Conservation (phyloP, 139 green algal species). For the Nannochloris sp. region DNA sequence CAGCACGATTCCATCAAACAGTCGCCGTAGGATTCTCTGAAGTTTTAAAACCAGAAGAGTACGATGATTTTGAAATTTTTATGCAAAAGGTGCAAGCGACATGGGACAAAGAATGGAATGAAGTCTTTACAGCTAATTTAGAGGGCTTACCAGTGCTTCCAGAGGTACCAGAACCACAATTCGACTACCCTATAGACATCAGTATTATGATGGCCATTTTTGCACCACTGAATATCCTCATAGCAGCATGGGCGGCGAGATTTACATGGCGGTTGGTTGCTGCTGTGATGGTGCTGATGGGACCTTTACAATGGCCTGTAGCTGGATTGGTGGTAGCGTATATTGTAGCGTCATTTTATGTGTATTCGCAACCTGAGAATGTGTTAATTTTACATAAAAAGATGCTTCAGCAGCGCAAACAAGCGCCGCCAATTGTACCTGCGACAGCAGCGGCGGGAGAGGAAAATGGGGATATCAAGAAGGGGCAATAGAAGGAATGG, state of each 20-base stretch:
- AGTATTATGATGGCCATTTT: background rate
- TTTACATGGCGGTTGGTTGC: background rate
- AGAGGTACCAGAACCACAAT: background rate
- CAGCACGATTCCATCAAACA: slow-evolving; percentile 19
- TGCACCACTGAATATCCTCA: background rate
- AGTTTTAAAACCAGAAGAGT: slow-evolving; percentile 35
- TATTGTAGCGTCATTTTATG: background rate
- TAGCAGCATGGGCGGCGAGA: background rate
- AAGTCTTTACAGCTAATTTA: slow-evolving; percentile 20
- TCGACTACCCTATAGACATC: background rate
- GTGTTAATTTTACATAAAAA: background rate
- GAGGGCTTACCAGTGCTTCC: slow-evolving; percentile 1
- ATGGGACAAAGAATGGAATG: slow-evolving; percentile 56
- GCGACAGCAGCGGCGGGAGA: background rate
- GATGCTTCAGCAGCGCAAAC: background rate
- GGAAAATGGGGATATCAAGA: too few relatives aligned
- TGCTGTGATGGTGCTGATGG: background rate
- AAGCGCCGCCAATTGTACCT: background rate
- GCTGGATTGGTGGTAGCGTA: background rate
- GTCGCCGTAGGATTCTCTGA: slow-evolving; percentile 28
- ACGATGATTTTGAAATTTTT: slow-evolving; percentile 54
- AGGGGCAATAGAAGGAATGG: too few relatives aligned
- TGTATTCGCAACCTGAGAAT: background rate
- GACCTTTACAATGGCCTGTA: background rate
- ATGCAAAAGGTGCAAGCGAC: slow-evolving; percentile 33